These are phyloP conservation scores for Chrysoporthe austroafricana DNA, from an alignment of 2,329 filamentous ascomycete species.

Conservation along the genomic window DNA sequence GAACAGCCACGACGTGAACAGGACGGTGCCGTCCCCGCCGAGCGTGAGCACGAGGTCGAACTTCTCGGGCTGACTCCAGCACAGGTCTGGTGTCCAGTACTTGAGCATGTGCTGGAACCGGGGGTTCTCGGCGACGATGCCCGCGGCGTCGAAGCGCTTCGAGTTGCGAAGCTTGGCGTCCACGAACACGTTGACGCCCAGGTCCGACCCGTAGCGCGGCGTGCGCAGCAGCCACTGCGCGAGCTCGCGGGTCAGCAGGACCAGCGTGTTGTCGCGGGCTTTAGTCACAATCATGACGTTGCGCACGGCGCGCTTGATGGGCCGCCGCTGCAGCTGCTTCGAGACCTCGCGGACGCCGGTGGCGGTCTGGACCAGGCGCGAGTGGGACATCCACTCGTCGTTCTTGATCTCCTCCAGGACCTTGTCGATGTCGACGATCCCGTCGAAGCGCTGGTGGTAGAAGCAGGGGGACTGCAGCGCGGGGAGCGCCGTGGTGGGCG, in stretches of 20 bases:
- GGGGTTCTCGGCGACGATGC: conserved; percentile 72
- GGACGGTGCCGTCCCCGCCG: conserved; percentile 83
- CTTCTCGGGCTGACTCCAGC: conserved; percentile 90
- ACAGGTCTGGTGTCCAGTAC: conserved; percentile 96
- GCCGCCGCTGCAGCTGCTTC: conserved; percentile 88
- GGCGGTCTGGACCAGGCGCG: conserved; percentile 90
- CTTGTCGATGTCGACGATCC: conserved; percentile 91
- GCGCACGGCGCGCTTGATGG: conserved; percentile 87
- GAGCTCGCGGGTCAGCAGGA: conserved; percentile 85
- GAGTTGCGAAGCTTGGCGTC: conserved; percentile 90
- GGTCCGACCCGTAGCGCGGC: conserved; percentile 82
- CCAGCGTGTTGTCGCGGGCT: conserved; percentile 90
- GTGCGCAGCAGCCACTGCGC: conserved; percentile 86
- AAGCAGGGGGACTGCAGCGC: conserved; percentile 91
- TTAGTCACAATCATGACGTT: conserved; percentile 99
- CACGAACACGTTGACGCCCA: conserved; percentile 98
- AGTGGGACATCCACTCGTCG: conserved; percentile 90
- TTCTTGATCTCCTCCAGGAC: conserved; percentile 92
- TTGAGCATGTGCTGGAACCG: conserved; percentile 83
- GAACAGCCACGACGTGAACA: conserved; percentile 92
- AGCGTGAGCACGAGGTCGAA: conserved; percentile 93
- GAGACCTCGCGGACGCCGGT: conserved; percentile 94
- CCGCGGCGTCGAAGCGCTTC: conserved; percentile 80
- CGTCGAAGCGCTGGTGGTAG: conserved; percentile 96
- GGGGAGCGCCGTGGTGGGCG: conserved; percentile 59